phyloP scores from a whole-genome alignment of 2,329 filamentous ascomycete species.

The Cercospora janseana region DNA sequence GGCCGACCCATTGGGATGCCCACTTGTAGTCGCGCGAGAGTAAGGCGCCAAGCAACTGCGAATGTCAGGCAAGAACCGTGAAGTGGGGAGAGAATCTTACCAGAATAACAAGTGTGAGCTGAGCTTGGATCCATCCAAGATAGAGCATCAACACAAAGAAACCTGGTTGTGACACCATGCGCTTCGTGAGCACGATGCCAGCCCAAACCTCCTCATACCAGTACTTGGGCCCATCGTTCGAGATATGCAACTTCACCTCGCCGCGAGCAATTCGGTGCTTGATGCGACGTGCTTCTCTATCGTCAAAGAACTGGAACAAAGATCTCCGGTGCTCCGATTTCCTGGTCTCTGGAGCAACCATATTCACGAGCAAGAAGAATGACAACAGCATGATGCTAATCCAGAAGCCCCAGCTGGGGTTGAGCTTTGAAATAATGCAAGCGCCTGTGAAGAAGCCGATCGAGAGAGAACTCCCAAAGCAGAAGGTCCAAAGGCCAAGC shows the following conservation, averaged over 20 bases:
- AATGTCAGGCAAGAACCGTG: slow-evolving; percentile 12
- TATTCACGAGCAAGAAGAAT: slow-evolving; percentile 65
- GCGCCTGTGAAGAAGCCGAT: slow-evolving; percentile 72
- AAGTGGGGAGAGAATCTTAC: slow-evolving; percentile 43
- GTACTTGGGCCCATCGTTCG: slow-evolving; percentile 68
- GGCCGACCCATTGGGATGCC: slow-evolving; percentile 63
- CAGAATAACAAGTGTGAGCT: slow-evolving; percentile 70
- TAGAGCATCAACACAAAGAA: slow-evolving; percentile 73
- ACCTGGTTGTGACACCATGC: slow-evolving; percentile 72
- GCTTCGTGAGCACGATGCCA: slow-evolving; percentile 62
- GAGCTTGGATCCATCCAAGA: slow-evolving; percentile 73
- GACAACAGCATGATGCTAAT: slow-evolving; percentile 67
- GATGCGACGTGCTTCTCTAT: slow-evolving; percentile 44
- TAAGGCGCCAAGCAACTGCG: slow-evolving; percentile 64
- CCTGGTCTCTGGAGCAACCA: slow-evolving; percentile 69
- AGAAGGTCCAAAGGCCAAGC: slow-evolving; percentile 76
- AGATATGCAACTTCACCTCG: slow-evolving; percentile 73
- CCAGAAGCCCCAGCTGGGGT: slow-evolving; percentile 74
- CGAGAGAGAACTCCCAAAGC: slow-evolving; percentile 68
- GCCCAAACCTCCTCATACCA: slow-evolving; percentile 76
- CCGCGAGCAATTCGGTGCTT: slow-evolving; percentile 63
- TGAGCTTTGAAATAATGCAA: slow-evolving; percentile 61
- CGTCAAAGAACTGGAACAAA: slow-evolving; percentile 60
- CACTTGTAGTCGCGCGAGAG: slow-evolving; percentile 66
- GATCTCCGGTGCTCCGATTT: slow-evolving; percentile 67